A percentile compares a stretch with the other conserved stretches of the same genome.
These are phyloP conservation scores for Tulasnella sp. DNA, from an alignment of 768 basidiomycete genomes.

Conservation along the genomic window DNA sequence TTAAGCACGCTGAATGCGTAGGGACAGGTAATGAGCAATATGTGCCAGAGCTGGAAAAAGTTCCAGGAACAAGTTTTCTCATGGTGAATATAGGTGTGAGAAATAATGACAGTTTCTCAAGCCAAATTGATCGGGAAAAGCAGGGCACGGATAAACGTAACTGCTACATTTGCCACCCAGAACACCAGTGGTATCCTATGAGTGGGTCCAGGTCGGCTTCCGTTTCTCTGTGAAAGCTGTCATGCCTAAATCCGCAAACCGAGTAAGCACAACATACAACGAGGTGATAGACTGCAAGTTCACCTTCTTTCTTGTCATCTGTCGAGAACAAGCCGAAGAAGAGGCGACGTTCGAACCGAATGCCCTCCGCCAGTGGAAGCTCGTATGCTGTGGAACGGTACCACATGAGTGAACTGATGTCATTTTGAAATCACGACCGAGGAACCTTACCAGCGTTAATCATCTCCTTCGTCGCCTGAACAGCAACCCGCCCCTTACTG, in stretches of 20 bases:
- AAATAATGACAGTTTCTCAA: too few species aligned
- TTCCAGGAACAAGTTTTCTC: too few species aligned
- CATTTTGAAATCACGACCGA: conserved; percentile 13
- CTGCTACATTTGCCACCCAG: too few species aligned
- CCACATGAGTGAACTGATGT: neutral
- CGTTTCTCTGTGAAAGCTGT: conserved; percentile 89
- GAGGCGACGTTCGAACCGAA: conserved; percentile 76
- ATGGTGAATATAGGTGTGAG: too few species aligned
- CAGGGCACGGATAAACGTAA: too few species aligned
- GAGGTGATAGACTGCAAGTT: conserved; percentile 23
- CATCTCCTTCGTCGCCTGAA: conserved; percentile 82
- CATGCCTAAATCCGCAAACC: conserved; percentile 55
- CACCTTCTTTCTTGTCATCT: conserved; percentile 24
- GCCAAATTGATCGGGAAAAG: too few species aligned
- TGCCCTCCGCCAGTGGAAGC: conserved; percentile 65
- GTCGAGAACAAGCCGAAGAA: conserved; percentile 93
- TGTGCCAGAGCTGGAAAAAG: too few species aligned
- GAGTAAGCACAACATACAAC: neutral
- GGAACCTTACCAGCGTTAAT: conserved; percentile 66
- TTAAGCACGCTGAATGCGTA: too few species aligned
- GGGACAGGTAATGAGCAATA: too few species aligned
- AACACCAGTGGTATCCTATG: conserved; percentile 22
- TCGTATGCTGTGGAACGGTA: conserved; percentile 55
- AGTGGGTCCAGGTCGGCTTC: conserved; percentile 70
- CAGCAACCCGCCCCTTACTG: conserved; percentile 38